Conservation (phyloP, 768 basidiomycete species). For the Trametes cingulata region DNA sequence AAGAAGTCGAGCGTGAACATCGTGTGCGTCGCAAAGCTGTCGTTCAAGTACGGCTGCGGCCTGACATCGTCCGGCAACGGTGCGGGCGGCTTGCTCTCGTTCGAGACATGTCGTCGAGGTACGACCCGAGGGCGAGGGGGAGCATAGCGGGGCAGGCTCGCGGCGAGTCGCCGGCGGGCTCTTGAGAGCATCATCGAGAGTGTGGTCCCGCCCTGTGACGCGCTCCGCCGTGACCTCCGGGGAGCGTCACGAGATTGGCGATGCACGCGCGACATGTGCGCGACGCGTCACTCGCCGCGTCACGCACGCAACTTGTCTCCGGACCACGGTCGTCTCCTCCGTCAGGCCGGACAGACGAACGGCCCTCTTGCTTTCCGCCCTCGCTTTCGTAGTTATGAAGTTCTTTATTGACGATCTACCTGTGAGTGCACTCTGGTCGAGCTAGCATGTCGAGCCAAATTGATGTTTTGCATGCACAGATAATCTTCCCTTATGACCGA, state of each 20-base stretch:
- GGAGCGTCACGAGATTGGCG: conserved; percentile 4
- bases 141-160: conserved; percentile 3
- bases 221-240: background rate
- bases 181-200: conserved; percentile 27
- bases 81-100: conserved; percentile 8
- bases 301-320: conserved; percentile 12
- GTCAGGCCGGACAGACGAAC: conserved; percentile 1
- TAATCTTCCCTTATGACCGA: conserved; percentile 91
- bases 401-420: conserved; percentile 40
- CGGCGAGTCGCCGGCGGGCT: conserved; percentile 18
- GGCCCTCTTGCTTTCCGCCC: background rate
- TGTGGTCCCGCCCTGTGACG: conserved; percentile 8
- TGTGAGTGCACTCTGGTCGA: conserved; percentile 40
- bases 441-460: conserved; percentile 7
- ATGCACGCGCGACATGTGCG: background rate
- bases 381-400: conserved; percentile 30
- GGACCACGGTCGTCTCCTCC: conserved; percentile 17
- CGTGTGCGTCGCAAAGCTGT: conserved; percentile 38
- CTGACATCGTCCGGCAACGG: conserved; percentile 1
- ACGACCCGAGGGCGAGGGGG: background rate
- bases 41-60: conserved; percentile 21
- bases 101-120: conserved; percentile 15
- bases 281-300: conserved; percentile 13
- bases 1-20: conserved; percentile 46
- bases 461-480: conserved; percentile 41